These are phyloP conservation scores for Pleurotus eryngii DNA, from an alignment of 768 basidiomycete genomes.

Conservation along the genomic window DNA sequence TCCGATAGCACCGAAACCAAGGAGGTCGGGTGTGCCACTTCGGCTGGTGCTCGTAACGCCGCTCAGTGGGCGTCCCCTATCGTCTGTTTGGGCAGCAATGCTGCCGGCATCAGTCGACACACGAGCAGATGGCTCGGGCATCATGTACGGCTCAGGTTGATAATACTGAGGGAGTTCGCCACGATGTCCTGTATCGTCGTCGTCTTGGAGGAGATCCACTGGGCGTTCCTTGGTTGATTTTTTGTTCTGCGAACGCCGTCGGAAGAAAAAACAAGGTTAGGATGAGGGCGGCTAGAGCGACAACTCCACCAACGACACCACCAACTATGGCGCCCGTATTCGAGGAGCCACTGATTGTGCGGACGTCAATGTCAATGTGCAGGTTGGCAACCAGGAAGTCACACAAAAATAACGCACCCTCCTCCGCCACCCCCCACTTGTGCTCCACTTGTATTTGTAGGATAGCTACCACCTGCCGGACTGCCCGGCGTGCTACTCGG, in stretches of 20 bases:
- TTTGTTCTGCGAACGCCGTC: conserved; percentile 39
- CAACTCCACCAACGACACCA: conserved; percentile 55
- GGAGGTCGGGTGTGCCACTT: conserved; percentile 44
- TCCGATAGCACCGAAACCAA: conserved; percentile 17
- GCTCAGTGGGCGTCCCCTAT: conserved; percentile 32
- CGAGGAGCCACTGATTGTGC: conserved; percentile 15
- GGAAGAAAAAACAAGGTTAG: conserved; percentile 47
- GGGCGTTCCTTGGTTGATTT: conserved; percentile 51
- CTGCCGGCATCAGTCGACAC: conserved; percentile 30
- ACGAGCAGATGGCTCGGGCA: conserved; percentile 57
- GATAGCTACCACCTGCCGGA: conserved; percentile 72
- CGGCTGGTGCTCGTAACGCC: conserved; percentile 38
- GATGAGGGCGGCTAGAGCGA: conserved; percentile 37
- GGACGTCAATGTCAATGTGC: conserved; percentile 8
- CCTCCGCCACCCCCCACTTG: conserved; percentile 25
- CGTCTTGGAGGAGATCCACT: conserved; percentile 66
- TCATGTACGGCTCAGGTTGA: conserved; percentile 72
- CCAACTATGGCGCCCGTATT: conserved; percentile 53
- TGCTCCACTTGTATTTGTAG: conserved; percentile 46
- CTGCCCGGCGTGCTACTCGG: conserved; percentile 76
- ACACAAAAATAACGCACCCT: not conserved
- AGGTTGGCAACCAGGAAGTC: not conserved
- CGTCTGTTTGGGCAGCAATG: conserved; percentile 22
- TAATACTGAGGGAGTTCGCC: conserved; percentile 68
- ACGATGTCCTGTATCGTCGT: conserved; percentile 37